A percentile compares a stretch with the other conserved stretches of the same genome.
phyloP scores from a whole-genome alignment of 805 yeast species.

The Candida maesae region DNA sequence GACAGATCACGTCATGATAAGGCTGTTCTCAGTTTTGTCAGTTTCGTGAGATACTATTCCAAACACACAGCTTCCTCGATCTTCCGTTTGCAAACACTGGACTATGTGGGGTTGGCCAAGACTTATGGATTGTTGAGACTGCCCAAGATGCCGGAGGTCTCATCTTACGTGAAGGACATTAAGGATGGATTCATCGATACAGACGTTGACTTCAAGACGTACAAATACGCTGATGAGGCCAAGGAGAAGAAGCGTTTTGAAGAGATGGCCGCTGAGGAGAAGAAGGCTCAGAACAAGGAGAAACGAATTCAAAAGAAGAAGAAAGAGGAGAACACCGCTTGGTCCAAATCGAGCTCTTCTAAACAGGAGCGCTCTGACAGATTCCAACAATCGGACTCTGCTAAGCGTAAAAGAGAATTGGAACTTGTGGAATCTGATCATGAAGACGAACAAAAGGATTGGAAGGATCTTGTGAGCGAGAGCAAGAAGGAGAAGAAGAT shows the following conservation, averaged over 20 bases:
- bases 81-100: conserved; percentile 68
- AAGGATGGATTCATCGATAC: conserved; percentile 72
- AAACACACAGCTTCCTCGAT: conserved; percentile 88
- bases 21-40: conserved; percentile 77
- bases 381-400: conserved; percentile 34
- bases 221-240: conserved; percentile 56
- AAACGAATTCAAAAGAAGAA: conserved; percentile 25
- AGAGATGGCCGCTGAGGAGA: conserved; percentile 46
- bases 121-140: conserved; percentile 78
- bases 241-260: conserved; percentile 62
- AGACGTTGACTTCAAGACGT: conserved; percentile 39
- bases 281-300: conserved; percentile 24
- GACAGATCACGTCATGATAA: conserved; percentile 83
- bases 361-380: conserved; percentile 51
- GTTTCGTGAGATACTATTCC: conserved; percentile 76
- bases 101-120: conserved; percentile 66
- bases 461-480: conserved; percentile 78
- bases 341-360: conserved; percentile 41
- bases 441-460: conserved; percentile 56
- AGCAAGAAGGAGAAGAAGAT: conserved; percentile 54
- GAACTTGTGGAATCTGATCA: conserved; percentile 55
- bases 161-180: conserved; percentile 50
- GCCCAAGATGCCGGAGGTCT: conserved; percentile 93
- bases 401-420: conserved; percentile 39
- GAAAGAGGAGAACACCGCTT: conserved; percentile 17